Conservation (phyloP, 2,329 filamentous ascomycete species). For the Diplodia intermedia region DNA sequence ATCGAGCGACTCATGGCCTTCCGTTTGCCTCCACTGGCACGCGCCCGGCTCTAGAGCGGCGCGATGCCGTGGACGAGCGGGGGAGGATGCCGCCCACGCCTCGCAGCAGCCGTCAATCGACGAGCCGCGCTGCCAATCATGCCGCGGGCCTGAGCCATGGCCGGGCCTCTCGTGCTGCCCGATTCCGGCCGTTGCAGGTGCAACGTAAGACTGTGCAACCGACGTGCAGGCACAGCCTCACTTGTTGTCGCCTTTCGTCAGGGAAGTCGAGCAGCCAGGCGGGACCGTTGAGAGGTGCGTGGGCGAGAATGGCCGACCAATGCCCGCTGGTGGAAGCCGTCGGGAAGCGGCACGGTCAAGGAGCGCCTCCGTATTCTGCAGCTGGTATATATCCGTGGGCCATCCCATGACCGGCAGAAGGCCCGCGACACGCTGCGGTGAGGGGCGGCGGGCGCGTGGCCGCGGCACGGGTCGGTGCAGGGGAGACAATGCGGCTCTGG, state of each 20-base stretch:
- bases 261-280: background rate
- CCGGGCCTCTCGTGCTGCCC: constrained; percentile 11
- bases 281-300: background rate
- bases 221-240: constrained; percentile 18
- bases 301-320: constrained; percentile 11
- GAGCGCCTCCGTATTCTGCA: constrained; percentile 12
- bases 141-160: too few species aligned
- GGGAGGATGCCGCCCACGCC: background rate
- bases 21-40: background rate
- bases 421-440: constrained; percentile 22
- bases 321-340: background rate
- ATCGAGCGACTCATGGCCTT: constrained; percentile 14
- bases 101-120: constrained; percentile 1
- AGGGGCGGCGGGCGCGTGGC: constrained; percentile 12
- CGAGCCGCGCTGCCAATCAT: background rate
- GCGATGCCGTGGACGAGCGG: background rate
- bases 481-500: background rate
- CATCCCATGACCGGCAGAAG: constrained; percentile 14
- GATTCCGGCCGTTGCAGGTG: constrained; percentile 2
- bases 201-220: constrained; percentile 13
- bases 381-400: constrained; percentile 16
- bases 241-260: too few species aligned
- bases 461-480: constrained; percentile 4
- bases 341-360: constrained; percentile 16
- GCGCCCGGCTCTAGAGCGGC: background rate